A percentile compares a stretch with the other conserved stretches of the same genome.
phyloP scores from a whole-genome alignment of 495 filamentous ascomycete species.

The Neurospora terricola region DNA sequence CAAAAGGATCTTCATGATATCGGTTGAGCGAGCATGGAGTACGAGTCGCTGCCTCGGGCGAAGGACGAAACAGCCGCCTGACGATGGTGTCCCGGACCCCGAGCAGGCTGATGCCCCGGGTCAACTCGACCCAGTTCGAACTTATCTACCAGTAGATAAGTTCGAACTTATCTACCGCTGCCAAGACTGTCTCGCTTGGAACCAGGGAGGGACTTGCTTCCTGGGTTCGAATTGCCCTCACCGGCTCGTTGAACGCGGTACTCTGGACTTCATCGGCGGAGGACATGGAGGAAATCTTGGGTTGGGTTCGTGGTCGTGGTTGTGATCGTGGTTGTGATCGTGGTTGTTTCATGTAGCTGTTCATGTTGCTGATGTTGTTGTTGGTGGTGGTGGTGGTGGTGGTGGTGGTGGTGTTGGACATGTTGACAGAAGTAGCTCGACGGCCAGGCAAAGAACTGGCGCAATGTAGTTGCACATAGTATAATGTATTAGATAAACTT shows the following conservation, averaged over 20 bases:
- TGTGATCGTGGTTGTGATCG: neutral
- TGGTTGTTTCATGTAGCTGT: neutral
- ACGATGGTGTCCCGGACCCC: no score
- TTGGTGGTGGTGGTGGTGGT: neutral
- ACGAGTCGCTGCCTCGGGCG: no score
- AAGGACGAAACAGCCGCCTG: no score
- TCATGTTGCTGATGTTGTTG: neutral
- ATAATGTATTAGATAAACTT: neutral
- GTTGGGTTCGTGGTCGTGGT: neutral
- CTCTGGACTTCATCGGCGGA: neutral
- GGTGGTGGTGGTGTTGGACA: neutral
- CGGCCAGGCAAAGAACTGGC: neutral
- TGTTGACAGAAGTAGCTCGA: neutral
- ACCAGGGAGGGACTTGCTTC: slow-evolving; percentile 12
- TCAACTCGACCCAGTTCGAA: slow-evolving; percentile 44
- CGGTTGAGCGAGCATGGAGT: no score
- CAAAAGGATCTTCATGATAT: neutral
- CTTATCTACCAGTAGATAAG: slow-evolving; percentile 50
- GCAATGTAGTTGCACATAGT: neutral
- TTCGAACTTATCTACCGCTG: slow-evolving; percentile 55
- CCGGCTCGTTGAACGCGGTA: no score
- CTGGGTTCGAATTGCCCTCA: no score
- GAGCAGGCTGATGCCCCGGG: neutral
- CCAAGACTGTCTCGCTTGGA: slow-evolving; percentile 51
- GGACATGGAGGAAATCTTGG: neutral